These are phyloP conservation scores for Gyrodon lividus DNA, from an alignment of 768 basidiomycete species.

Conservation along the genomic window DNA sequence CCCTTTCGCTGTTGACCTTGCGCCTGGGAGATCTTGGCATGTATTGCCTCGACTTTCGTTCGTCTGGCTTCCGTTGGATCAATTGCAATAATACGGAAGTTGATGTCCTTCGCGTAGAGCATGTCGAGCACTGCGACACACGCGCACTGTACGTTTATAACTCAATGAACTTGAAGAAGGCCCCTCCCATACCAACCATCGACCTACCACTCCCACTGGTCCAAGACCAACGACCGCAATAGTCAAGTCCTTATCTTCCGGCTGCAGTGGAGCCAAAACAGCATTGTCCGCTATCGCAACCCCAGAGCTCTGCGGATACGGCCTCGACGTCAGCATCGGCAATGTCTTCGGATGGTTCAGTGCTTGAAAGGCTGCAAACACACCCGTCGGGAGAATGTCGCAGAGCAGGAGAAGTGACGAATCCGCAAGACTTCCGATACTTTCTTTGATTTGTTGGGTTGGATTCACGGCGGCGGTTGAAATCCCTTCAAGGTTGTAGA, in stretches of 20 bases:
- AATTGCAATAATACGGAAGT: slow-evolving; percentile 60
- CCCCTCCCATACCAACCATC: not conserved
- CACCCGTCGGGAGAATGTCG: slow-evolving; percentile 79
- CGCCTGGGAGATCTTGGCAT: slow-evolving; percentile 49
- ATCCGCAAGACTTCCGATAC: slow-evolving; percentile 49
- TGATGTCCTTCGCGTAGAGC: slow-evolving; percentile 43
- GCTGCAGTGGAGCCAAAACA: slow-evolving; percentile 29
- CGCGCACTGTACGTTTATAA: slow-evolving; percentile 46
- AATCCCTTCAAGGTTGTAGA: slow-evolving; percentile 59
- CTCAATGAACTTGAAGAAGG: not conserved
- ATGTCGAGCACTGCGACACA: slow-evolving; percentile 62
- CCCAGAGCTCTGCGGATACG: slow-evolving; percentile 50
- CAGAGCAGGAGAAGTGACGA: slow-evolving; percentile 69
- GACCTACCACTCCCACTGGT: slow-evolving; percentile 67
- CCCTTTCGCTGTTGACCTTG: slow-evolving; percentile 29
- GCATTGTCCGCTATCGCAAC: slow-evolving; percentile 3
- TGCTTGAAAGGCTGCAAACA: slow-evolving; percentile 72
- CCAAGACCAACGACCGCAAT: slow-evolving; percentile 74
- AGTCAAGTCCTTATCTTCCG: slow-evolving; percentile 52
- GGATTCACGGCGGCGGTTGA: slow-evolving; percentile 19
- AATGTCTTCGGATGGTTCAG: slow-evolving; percentile 70
- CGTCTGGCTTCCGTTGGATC: slow-evolving; percentile 60
- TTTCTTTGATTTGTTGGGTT: slow-evolving; percentile 32
- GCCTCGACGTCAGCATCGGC: slow-evolving; percentile 53
- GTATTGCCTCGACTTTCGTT: slow-evolving; percentile 58